Evolutionary conservation across 1,284 basidiomycete species (phyloP).

Genomic region (Athelia sp.): DNA sequence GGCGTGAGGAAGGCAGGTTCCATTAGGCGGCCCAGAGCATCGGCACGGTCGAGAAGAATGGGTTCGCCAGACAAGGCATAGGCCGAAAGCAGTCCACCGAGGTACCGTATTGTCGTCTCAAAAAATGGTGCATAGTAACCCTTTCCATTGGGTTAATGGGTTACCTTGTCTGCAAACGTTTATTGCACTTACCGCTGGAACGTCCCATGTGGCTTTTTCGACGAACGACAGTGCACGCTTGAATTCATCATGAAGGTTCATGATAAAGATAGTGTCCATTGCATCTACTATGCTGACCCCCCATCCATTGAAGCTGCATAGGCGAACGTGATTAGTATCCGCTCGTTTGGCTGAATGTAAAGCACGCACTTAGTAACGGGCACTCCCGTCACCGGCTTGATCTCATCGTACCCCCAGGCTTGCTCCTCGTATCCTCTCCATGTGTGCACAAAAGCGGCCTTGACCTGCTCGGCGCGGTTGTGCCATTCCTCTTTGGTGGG

Average conservation of each 20-base stretch:
- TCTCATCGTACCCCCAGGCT: conserved; percentile 58
- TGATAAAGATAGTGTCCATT: conserved; percentile 85
- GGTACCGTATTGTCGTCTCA: conserved; percentile 84
- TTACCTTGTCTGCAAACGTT: not conserved
- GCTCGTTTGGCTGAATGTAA: not conserved
- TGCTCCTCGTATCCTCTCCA: conserved; percentile 57
- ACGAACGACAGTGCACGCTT: conserved; percentile 69
- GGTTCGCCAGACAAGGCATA: conserved; percentile 63
- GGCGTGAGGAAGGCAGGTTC: conserved; percentile 46
- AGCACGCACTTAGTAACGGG: conserved; percentile 45
- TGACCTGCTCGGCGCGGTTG: conserved; percentile 50
- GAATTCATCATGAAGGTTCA: conserved; percentile 82
- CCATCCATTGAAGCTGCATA: conserved; percentile 77
- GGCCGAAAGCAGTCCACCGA: conserved; percentile 80
- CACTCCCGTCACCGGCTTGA: conserved; percentile 44
- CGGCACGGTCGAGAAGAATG: conserved; percentile 42
- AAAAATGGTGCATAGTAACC: conserved; percentile 57
- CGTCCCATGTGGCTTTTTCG: conserved; percentile 31
- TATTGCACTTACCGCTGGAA: not conserved
- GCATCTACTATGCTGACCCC: conserved; percentile 80
- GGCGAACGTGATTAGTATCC: not conserved
- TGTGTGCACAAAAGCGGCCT: conserved; percentile 56
- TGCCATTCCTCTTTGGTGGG: conserved; percentile 39
- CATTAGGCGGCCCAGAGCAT: conserved; percentile 45
- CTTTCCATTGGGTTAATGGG: conserved; percentile 13